These are phyloP conservation scores for Claviceps sp. DNA, from an alignment of 2,329 filamentous ascomycete genomes.

Conservation along the genomic window DNA sequence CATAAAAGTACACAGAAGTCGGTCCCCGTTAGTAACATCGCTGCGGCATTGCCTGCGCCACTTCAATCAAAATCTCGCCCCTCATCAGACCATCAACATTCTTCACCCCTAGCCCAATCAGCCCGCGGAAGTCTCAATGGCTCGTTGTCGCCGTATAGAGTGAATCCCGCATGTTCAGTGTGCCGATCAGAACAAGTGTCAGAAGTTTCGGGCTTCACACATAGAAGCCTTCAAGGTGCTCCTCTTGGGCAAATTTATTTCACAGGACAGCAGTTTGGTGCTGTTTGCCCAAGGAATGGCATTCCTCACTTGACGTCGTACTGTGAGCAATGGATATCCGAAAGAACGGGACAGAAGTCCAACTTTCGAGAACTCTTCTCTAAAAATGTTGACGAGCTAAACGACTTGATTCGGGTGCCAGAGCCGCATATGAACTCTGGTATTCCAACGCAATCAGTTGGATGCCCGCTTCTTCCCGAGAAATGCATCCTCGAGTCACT, in stretches of 20 bases:
- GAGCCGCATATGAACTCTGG: background rate
- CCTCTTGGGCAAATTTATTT: constrained; percentile 28
- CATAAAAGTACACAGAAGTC: background rate
- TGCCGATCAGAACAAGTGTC: background rate
- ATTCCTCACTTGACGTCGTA: constrained; percentile 34
- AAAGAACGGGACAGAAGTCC: constrained; percentile 24
- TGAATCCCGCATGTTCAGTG: background rate
- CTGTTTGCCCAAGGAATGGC: constrained; percentile 32
- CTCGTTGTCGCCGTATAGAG: background rate
- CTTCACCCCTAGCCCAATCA: background rate
- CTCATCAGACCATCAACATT: background rate
- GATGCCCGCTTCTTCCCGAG: constrained; percentile 20
- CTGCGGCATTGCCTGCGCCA: background rate
- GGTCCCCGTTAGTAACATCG: background rate
- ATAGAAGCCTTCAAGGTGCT: background rate
- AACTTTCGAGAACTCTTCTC: constrained; percentile 9
- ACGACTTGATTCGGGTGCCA: background rate
- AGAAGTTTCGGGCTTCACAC: background rate
- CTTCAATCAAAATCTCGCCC: background rate
- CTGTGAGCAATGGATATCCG: constrained; percentile 33
- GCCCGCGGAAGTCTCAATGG: background rate
- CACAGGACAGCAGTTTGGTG: constrained; percentile 31
- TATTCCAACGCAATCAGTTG: no score
- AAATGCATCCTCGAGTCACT: constrained; percentile 15
- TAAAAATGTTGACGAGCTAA: background rate